Percentiles rank a stretch among this genome's conserved stretches.
Conservation (phyloP, 768 basidiomycete species). For the Hydnum rufescens region DNA sequence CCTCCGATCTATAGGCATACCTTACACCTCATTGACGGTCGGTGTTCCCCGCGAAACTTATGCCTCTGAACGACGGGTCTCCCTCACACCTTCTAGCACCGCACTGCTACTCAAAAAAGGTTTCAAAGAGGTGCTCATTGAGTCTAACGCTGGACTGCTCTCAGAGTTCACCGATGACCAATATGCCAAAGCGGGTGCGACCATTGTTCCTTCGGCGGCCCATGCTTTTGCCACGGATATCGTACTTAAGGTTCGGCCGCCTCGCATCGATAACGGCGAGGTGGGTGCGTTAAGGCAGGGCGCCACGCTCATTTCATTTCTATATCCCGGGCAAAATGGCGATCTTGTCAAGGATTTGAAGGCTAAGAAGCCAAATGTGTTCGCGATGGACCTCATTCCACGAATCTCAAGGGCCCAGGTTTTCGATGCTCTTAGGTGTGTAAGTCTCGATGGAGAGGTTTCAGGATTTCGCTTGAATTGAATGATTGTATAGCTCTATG, state of each 20-base stretch:
- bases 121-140: slow-evolving; percentile 51
- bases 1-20: slow-evolving; percentile 24
- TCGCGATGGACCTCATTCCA: slow-evolving; percentile 88
- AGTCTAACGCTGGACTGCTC: slow-evolving; percentile 44
- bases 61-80: slow-evolving; percentile 60
- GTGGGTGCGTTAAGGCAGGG: slow-evolving; percentile 42
- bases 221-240: slow-evolving; percentile 51
- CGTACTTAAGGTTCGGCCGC: slow-evolving; percentile 71
- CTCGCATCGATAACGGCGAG: slow-evolving; percentile 34
- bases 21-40: slow-evolving; percentile 53
- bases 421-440: slow-evolving; percentile 69
- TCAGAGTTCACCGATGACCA: slow-evolving; percentile 71
- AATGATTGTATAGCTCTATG: slow-evolving; percentile 48
- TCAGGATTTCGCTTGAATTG: neutral
- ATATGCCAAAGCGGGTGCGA: slow-evolving; percentile 60
- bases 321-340: slow-evolving; percentile 72
- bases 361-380: slow-evolving; percentile 45
- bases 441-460: too few relatives aligned
- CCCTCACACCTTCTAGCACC: slow-evolving; percentile 64
- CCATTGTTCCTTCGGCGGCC: slow-evolving; percentile 49
- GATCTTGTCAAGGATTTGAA: slow-evolving; percentile 41
- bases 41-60: slow-evolving; percentile 58
- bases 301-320: slow-evolving; percentile 63
- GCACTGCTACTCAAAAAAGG: slow-evolving; percentile 65
- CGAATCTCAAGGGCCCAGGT: slow-evolving; percentile 80